phyloP scores from a whole-genome alignment of 345 rosid species.

The Noccaea caerulescens region DNA sequence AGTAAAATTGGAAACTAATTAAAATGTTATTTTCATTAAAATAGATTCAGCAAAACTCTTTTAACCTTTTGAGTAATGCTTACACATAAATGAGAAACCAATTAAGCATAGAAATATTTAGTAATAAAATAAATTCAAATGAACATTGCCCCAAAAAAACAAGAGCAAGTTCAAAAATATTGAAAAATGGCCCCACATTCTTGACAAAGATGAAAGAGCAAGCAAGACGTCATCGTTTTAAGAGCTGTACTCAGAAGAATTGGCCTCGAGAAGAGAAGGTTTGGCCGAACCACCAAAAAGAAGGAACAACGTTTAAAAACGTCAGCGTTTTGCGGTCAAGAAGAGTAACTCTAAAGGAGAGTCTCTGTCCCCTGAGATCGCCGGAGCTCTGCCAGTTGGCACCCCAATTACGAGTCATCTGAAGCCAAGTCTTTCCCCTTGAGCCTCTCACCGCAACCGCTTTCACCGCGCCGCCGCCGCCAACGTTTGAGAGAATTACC shows the following conservation, averaged over 20 bases:
- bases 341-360: constrained; percentile 66
- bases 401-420: constrained; percentile 76
- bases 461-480: constrained; percentile 67
- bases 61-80: constrained; percentile 21
- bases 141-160: constrained; percentile 44
- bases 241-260: constrained; percentile 43
- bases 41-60: constrained; percentile 17
- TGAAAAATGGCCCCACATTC: constrained; percentile 1
- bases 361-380: constrained; percentile 57
- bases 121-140: constrained; percentile 7
- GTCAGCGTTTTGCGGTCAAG: constrained; percentile 54
- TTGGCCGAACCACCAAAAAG: constrained; percentile 75
- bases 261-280: constrained; percentile 68
- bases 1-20: background rate
- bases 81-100: constrained; percentile 32
- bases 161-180: constrained; percentile 33
- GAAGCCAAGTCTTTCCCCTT: constrained; percentile 55
- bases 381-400: constrained; percentile 75
- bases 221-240: constrained; percentile 3
- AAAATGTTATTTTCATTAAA: constrained; percentile 21
- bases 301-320: constrained; percentile 65
- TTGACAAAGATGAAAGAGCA: background rate
- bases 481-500: constrained; percentile 78
- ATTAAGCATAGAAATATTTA: constrained; percentile 21
- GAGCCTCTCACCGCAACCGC: constrained; percentile 75